Evolutionary conservation across 2,329 filamentous ascomycete genomes (phyloP), one percentile per base, ranked within the genome.

Genomic region (Beauveria rudraprayagi): DNA sequence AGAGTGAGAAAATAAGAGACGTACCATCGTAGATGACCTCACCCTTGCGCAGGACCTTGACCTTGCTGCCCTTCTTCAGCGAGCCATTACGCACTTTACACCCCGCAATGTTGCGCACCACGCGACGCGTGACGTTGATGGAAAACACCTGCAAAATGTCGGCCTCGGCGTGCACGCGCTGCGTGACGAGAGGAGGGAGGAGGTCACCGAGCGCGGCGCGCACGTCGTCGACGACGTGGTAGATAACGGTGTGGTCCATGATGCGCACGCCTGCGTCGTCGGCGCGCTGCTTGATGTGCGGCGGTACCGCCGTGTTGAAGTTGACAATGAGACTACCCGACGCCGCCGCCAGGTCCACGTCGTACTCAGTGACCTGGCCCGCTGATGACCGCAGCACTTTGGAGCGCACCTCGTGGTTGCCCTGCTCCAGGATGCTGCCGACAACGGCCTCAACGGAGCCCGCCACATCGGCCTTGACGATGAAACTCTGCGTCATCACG

Each of bases 401-500:
- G 16, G 92, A 83, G 37, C 80, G 83, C 44, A 97, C 87, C 71
- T 97, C 91, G 67, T 91, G 86, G 75, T 89, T 96, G 65, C 92
- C 92, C 64, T 97, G 80, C 62, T 88, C 85, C 63, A 86, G 78
- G 62, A 99, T 81, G 9, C 88, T 87, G 54, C 90, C 88, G 63
- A 87, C 80, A 3, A 97, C 89, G 2, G 94, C 94, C 77, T 99
- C 94, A 0, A 92, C 92, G 0, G 93, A 97, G 43, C 94, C 94
- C 63, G 89, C 90, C 19, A 97, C 94, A 68, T 99, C 94, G 59
- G 88, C 92, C 74, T 95, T 96, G 76, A 99, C 80, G 62, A 94
- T 85, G 73, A 97, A 94, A 67, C 89, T 89, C 53, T 96, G 81
- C 17, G 82, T 76, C 56, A 79, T 78, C 8, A 81, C 74, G 9